Conservation (phyloP, 305 asterid species). For the Petunia hybrid region DNA sequence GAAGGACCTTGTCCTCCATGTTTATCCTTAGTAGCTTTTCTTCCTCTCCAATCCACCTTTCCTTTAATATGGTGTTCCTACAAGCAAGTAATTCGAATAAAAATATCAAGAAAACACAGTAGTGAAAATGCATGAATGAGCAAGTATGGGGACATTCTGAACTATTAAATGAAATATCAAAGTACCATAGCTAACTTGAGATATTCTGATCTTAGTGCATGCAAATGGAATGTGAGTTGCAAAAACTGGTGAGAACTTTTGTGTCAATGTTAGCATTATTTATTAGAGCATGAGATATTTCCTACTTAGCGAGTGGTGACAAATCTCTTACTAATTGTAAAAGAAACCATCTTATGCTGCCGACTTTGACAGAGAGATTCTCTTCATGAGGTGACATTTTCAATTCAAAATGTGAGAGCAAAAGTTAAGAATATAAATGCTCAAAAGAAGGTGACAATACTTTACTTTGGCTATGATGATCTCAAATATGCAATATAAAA, state of each 20-base stretch:
- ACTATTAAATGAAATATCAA: not conserved
- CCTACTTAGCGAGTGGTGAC: not conserved
- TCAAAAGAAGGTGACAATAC: constrained; percentile 18
- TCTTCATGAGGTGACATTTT: not conserved
- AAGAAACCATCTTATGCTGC: constrained; percentile 23
- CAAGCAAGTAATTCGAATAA: not conserved
- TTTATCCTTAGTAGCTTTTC: constrained; percentile 53
- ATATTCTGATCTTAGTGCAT: not conserved
- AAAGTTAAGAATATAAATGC: constrained; percentile 7
- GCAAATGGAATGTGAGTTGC: not conserved
- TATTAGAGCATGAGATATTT: constrained; percentile 13
- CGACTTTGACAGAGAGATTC: constrained; percentile 32
- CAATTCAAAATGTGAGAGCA: not conserved
- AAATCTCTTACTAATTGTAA: constrained; percentile 4
- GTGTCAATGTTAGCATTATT: not conserved
- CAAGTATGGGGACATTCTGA: not conserved
- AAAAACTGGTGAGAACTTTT: not conserved
- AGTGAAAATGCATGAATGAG: not conserved
- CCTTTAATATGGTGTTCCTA: constrained; percentile 66
- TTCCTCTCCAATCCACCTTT: constrained; percentile 84
- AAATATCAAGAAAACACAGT: not conserved
- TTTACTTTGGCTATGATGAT: not conserved
- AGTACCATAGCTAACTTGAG: constrained; percentile 12
- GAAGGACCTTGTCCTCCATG: constrained; percentile 70
- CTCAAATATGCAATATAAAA: not conserved